Evolutionary conservation across 1,284 basidiomycete genomes (phyloP).

Genomic region (Sanguinoderma infundibulare): DNA sequence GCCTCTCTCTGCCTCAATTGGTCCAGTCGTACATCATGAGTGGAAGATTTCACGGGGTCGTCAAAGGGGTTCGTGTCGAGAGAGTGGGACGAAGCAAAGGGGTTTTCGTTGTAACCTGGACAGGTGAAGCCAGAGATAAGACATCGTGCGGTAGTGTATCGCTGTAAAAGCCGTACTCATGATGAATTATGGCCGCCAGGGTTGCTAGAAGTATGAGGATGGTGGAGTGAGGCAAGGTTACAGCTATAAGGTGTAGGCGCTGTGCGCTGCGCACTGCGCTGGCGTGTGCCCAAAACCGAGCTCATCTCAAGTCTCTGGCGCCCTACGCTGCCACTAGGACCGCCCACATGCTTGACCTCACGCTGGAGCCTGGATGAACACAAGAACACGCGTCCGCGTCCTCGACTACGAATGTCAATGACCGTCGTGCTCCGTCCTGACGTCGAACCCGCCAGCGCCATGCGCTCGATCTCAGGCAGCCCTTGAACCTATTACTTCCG

Average conservation of each 20-base stretch:
- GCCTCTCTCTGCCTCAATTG: slow-evolving; percentile 76
- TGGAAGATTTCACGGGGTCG: slow-evolving; percentile 54
- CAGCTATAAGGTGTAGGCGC: slow-evolving; percentile 13
- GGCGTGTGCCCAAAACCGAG: slow-evolving; percentile 12
- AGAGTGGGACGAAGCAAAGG: slow-evolving; percentile 82
- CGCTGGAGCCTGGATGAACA: too few relatives aligned
- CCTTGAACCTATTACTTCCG: not conserved
- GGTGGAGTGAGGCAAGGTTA: slow-evolving; percentile 14
- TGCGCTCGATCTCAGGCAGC: not conserved
- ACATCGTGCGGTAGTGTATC: not conserved
- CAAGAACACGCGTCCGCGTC: too few relatives aligned
- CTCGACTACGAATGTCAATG: too few relatives aligned
- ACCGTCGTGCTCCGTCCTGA: too few relatives aligned
- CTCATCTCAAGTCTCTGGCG: too few relatives aligned
- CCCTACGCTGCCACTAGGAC: too few relatives aligned
- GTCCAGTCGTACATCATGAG: slow-evolving; percentile 51
- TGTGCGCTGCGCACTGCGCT: slow-evolving; percentile 5
- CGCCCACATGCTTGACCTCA: too few relatives aligned
- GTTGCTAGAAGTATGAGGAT: slow-evolving; percentile 10
- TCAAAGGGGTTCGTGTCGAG: slow-evolving; percentile 86
- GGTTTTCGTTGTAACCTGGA: slow-evolving; percentile 54
- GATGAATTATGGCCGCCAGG: slow-evolving; percentile 17
- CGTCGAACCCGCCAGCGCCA: not conserved
- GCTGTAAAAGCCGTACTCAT: slow-evolving; percentile 21
- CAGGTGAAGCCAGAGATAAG: slow-evolving; percentile 5